These are phyloP conservation scores for Lycium ferocissimum DNA, from an alignment of 257 asterid genomes.

Conservation along the genomic window DNA sequence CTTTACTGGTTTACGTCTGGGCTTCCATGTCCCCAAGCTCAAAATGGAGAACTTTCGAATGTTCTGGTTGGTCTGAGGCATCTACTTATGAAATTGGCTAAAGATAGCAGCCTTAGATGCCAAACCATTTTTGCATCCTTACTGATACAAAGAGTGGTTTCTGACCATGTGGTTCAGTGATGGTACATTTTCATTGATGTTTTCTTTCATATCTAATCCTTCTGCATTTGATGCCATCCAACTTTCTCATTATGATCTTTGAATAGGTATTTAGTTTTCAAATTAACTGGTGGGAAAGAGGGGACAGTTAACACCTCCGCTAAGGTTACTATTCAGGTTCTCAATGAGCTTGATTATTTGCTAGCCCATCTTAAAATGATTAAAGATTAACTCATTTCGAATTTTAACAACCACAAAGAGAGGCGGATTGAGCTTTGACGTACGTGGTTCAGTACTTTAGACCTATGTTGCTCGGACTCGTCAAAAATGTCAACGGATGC, in stretches of 20 bases:
- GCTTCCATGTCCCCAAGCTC: constrained; percentile 10
- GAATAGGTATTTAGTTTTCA: constrained; percentile 20
- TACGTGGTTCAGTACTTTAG: too few relatives aligned
- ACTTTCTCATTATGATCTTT: background rate
- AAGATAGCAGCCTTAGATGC: constrained; percentile 16
- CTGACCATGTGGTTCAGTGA: background rate
- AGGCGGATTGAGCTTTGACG: too few relatives aligned
- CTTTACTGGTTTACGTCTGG: background rate
- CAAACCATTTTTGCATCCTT: constrained; percentile 12
- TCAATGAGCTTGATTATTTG: background rate
- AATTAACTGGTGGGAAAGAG: background rate
- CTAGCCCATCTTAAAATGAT: background rate
- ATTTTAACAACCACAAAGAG: too few relatives aligned
- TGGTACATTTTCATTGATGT: background rate
- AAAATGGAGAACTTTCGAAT: background rate
- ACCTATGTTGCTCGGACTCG: too few relatives aligned
- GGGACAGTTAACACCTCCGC: background rate
- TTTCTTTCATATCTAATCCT: background rate
- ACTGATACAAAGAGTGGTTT: background rate
- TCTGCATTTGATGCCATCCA: constrained; percentile 3
- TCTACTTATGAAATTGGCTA: background rate
- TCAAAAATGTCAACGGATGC: too few relatives aligned
- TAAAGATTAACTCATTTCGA: background rate
- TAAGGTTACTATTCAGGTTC: constrained; percentile 6
- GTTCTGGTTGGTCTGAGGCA: background rate